Evolutionary conservation across 2,329 filamentous ascomycete species (phyloP), one percentile per base, ranked within the genome.

Genomic region (Beauveria sp.): DNA sequence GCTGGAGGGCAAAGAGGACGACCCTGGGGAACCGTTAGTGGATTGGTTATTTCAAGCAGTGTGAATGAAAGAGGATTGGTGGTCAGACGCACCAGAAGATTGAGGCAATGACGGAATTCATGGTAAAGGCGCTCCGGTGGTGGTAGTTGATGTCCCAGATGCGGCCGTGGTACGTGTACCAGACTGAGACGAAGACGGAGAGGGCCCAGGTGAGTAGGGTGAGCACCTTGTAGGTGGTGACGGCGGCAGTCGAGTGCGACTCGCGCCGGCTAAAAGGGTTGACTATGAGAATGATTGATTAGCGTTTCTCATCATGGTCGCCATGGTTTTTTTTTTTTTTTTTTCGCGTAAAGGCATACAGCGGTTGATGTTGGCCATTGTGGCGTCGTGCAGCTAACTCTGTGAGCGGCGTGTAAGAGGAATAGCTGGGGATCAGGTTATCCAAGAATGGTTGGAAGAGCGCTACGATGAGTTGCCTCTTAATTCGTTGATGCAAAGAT

Each of bases 251-350:
- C 63, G 80, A 80, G 70, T 91, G 86, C 20, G 83, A 79, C 63
- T 92, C 88, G 68, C 85, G 85, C 73, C 81, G 86, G 63, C 82
- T 78, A 76, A 94, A 94, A 30, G 90, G 90, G 72, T 94, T 94
- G 71, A 84, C 87, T 90, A 34, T 34, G 22, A 28, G 28, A 52
- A 26, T n/a, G 12, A 53, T 24, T 24, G n/a, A 8, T 54, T 41
- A 34, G 51, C 10, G n/a, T 43, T 41, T 14, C 26, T 4, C 48
- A 22, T 20, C 10, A 24, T 46, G 4, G 7, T 22, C n/a, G 3
- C 3, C 20, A 5, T 18, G 43, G 2, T 14, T 20, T 44, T 44
- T 20, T 44, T 20, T 44, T 44, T 20, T 44, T 44, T 44, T 12
- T 22, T 24, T 20, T 46, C 4, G 47, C 8, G 18, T 51, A 54